Evolutionary conservation across 148 eudicot species (phyloP), one percentile per base, ranked within the genome.

Genomic region (Rhododendron ferrugineum): DNA sequence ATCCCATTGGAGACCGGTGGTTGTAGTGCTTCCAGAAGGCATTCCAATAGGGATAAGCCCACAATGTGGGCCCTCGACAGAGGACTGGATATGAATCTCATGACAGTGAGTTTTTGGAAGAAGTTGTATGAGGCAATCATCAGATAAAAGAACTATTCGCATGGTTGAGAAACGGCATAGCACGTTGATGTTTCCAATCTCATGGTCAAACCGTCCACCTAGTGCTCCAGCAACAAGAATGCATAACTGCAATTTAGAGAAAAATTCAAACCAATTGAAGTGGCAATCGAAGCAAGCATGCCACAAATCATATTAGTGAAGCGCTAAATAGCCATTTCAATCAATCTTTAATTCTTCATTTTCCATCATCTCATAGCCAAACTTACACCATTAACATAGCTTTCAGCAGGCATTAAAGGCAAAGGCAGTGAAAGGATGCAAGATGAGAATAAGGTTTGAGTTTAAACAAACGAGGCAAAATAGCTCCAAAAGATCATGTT

Each of bases 191-290:
- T 95, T 96, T 84, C 99, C 99, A 62, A 94, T 89, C 89, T 95
- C 98, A 76, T 96, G 99, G 87, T 96, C 99, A 86, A 96, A 96
- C 85, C 99, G 90, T 46, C 99, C 98, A 87, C 99, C 99, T 84
- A 94, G 94, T 76, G 96, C 99, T 86, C 99, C 98, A 77, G 98
- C 91, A 81, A 91, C 97, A 84, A 96, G 92, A 86, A 96, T 87
- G 84, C 98, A 91, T 14, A 95, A 80, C 99, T 96, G 93, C 89
- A 86, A 85, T 52, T 78, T 20, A 78, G 60, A 86, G 36, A 28
- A 14, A 34, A 49, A 76, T 36, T 62, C 50, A 46, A 30, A 64
- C 68, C 20, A 68, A n/a, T 64, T 32, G 23, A 60, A 47, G 34
- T 26, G 16, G 77, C 52, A n/a, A 85, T 36, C 1, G 30, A n/a